Conservation (phyloP, 352 stramenopile genomes). For the Phytopythium mirpurense region DNA sequence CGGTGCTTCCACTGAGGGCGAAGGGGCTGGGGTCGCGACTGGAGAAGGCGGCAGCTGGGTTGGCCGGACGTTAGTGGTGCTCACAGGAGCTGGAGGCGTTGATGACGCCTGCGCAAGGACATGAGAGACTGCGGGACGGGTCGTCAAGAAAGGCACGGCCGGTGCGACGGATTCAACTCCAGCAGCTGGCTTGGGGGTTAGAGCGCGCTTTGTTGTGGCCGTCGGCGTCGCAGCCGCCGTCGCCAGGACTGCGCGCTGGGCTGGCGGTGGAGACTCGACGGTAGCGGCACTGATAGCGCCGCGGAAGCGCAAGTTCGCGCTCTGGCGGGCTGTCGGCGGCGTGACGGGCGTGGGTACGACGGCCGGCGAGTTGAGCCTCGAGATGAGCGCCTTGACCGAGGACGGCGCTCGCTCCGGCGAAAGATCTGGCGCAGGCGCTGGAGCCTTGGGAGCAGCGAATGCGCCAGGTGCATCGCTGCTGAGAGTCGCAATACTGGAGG, state of each 20-base stretch:
- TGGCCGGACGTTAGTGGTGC: no score
- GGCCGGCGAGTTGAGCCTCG: conserved; percentile 3
- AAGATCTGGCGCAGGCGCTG: background rate
- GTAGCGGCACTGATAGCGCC: no score
- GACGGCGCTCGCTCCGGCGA: background rate
- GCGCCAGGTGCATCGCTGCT: no score
- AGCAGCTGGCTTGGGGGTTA: background rate
- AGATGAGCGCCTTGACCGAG: conserved; percentile 8
- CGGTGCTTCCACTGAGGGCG: no score
- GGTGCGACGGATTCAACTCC: background rate
- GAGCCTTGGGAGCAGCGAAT: background rate
- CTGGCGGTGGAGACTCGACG: background rate
- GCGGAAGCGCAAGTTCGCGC: no score
- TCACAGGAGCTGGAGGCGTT: background rate
- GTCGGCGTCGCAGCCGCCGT: background rate
- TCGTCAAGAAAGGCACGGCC: no score
- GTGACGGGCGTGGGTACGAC: background rate
- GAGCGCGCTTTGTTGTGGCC: background rate
- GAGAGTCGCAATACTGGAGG: background rate
- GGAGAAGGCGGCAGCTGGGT: no score
- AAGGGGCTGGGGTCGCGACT: no score
- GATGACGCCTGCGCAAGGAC: background rate
- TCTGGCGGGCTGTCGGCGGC: background rate
- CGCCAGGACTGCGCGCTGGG: background rate
- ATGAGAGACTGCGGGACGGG: no score